A percentile compares a stretch with the other conserved stretches of the same genome.
These are phyloP conservation scores for grape (Vitis vinifera) DNA, from an alignment of 164 flowering plant species.

Conservation along the genomic window DNA sequence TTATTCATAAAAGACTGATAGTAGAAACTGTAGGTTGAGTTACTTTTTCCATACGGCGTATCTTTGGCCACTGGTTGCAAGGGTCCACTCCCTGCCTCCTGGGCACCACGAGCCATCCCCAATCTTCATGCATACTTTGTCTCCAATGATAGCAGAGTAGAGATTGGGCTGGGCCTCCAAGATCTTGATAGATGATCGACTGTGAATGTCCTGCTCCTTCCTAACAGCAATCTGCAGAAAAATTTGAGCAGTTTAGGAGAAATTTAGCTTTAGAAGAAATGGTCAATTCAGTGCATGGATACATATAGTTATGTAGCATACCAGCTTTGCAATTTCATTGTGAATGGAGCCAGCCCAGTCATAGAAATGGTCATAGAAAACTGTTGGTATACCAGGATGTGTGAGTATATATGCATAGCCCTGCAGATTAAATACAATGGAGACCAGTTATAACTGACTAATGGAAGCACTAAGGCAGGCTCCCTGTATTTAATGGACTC, in stretches of 20 bases:
- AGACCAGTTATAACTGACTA: no score
- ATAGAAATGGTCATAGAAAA: conserved; percentile 88
- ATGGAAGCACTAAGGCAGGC: no score
- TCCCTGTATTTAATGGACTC: no score
- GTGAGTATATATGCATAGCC: conserved; percentile 93
- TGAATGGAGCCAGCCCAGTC: conserved; percentile 75
- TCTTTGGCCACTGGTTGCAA: conserved; percentile 72
- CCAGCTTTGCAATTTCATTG: conserved; percentile 89
- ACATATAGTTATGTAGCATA: conserved; percentile 21
- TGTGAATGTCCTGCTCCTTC: conserved; percentile 57
- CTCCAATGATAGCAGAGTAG: conserved; percentile 77
- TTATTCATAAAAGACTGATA: not conserved
- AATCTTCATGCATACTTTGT: conserved; percentile 75
- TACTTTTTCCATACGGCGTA: conserved; percentile 88
- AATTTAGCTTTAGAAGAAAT: not conserved
- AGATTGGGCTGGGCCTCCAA: conserved; percentile 77
- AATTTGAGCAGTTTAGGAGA: not conserved
- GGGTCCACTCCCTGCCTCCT: conserved; percentile 73
- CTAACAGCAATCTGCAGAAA: conserved; percentile 69
- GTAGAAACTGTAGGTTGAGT: not conserved
- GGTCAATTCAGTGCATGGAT: not conserved
- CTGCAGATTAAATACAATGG: conserved; percentile 29
- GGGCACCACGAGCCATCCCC: conserved; percentile 96
- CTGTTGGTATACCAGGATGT: conserved; percentile 87
- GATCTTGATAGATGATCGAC: conserved; percentile 69